phyloP scores from a whole-genome alignment of 1,284 basidiomycete species.

The Leccinum angustisporum region DNA sequence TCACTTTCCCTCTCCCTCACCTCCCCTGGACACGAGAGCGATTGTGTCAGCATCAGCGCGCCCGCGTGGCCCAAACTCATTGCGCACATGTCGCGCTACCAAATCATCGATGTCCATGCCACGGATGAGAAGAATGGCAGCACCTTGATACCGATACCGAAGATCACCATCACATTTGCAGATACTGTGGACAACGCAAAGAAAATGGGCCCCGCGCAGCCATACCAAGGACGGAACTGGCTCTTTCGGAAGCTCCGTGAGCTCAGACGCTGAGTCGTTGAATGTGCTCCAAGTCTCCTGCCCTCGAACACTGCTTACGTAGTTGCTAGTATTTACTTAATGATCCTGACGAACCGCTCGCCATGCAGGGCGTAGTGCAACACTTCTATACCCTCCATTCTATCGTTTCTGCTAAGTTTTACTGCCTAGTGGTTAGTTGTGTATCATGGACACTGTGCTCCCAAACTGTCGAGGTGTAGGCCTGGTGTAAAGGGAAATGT shows the following conservation, averaged over 20 bases:
- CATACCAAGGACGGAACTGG: constrained; percentile 23
- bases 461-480: too few relatives aligned
- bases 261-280: neutral
- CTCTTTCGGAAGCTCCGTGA: constrained; percentile 16
- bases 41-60: constrained; percentile 51
- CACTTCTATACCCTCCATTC: too few relatives aligned
- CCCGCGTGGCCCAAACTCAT: constrained; percentile 54
- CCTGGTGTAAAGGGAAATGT: too few relatives aligned
- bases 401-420: too few relatives aligned
- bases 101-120: constrained; percentile 53
- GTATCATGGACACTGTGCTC: too few relatives aligned
- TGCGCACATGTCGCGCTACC: constrained; percentile 46
- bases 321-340: neutral
- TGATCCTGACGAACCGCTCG: neutral
- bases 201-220: constrained; percentile 16
- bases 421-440: too few relatives aligned
- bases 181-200: constrained; percentile 10
- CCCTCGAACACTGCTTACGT: neutral
- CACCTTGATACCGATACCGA: constrained; percentile 8
- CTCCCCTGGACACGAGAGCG: constrained; percentile 33
- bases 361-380: neutral
- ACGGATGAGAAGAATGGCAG: constrained; percentile 3
- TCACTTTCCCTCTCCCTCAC: constrained; percentile 49
- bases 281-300: neutral
- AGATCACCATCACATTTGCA: constrained; percentile 23